Conservation (phyloP, 2,329 filamentous ascomycete genomes). For the Cladosporium oxysporum region DNA sequence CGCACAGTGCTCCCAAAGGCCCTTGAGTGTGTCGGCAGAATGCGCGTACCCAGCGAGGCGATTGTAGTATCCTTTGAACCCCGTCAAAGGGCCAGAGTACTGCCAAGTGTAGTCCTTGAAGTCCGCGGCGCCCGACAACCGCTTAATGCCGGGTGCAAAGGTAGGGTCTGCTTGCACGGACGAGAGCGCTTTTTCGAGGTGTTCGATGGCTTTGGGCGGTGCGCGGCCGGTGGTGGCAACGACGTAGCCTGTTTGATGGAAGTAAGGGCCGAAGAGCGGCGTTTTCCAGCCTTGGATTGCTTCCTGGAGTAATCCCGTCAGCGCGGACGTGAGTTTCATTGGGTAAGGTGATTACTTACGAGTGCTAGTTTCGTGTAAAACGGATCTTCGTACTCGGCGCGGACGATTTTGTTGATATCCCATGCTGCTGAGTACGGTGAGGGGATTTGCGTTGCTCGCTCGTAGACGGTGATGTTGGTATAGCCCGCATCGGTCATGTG, state of each 20-base stretch:
- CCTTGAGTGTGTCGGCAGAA: conserved; percentile 53
- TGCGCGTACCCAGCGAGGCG: conserved; percentile 59
- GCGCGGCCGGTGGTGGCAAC: conserved; percentile 53
- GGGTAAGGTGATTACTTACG: conserved; percentile 37
- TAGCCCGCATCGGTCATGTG: conserved; percentile 50
- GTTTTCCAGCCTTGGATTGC: conserved; percentile 57
- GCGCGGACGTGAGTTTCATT: neutral
- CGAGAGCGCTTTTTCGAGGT: conserved; percentile 47
- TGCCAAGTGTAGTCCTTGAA: conserved; percentile 51
- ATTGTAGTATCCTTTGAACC: conserved; percentile 63
- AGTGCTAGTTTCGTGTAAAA: conserved; percentile 71
- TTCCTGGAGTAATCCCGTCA: conserved; percentile 32
- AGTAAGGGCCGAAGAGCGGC: conserved; percentile 57
- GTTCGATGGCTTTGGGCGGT: conserved; percentile 50
- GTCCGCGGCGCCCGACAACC: conserved; percentile 41
- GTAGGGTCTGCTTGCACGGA: conserved; percentile 45
- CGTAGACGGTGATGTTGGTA: conserved; percentile 51
- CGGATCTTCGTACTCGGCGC: conserved; percentile 75
- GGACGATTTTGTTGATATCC: conserved; percentile 48
- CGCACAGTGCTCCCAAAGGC: conserved; percentile 48
- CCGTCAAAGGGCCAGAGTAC: conserved; percentile 50
- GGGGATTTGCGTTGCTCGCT: conserved; percentile 48
- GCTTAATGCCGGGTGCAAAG: conserved; percentile 44
- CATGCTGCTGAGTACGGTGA: conserved; percentile 49
- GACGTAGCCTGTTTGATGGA: conserved; percentile 54